A percentile compares a stretch with the other conserved stretches of the same genome.
Evolutionary conservation across 768 basidiomycete species (phyloP).

Genomic region (Calocybe cyanea): DNA sequence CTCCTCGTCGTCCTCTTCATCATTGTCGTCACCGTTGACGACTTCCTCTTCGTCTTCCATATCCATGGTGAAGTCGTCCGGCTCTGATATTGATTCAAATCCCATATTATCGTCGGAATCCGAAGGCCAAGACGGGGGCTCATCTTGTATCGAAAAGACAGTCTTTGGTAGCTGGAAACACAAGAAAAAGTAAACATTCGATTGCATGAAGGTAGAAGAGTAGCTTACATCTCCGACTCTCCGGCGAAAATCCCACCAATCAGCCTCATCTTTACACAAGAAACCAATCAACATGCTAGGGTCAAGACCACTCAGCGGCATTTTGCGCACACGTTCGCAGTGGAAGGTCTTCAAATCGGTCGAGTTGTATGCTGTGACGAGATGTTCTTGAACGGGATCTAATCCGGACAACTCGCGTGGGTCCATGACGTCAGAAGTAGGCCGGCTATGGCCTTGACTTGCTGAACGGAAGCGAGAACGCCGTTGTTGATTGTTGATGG

Average conservation of each 20-base stretch:
- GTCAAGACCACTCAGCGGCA: constrained; percentile 86
- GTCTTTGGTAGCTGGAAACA: constrained; percentile 48
- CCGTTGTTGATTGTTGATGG: neutral
- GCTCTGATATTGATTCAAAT: constrained; percentile 80
- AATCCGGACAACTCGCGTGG: constrained; percentile 21
- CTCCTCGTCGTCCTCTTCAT: constrained; percentile 20
- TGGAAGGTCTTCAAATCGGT: constrained; percentile 87
- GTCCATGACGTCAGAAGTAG: constrained; percentile 18
- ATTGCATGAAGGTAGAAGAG: neutral
- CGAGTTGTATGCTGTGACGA: constrained; percentile 67
- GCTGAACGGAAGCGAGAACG: constrained; percentile 19
- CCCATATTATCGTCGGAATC: constrained; percentile 77
- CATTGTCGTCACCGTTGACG: constrained; percentile 13
- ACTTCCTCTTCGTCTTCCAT: constrained; percentile 25
- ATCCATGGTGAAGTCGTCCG: constrained; percentile 48
- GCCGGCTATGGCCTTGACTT: constrained; percentile 29
- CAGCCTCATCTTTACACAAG: constrained; percentile 73
- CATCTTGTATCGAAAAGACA: constrained; percentile 85
- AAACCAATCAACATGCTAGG: constrained; percentile 98
- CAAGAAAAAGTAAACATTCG: neutral
- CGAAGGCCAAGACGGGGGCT: constrained; percentile 62
- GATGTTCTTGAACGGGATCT: constrained; percentile 58
- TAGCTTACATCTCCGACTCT: constrained; percentile 68
- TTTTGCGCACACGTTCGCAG: constrained; percentile 94
- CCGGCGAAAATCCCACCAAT: constrained; percentile 79